These are phyloP conservation scores for Macroventuria anomochaeta DNA, from an alignment of 2,329 filamentous ascomycete species.

Conservation along the genomic window DNA sequence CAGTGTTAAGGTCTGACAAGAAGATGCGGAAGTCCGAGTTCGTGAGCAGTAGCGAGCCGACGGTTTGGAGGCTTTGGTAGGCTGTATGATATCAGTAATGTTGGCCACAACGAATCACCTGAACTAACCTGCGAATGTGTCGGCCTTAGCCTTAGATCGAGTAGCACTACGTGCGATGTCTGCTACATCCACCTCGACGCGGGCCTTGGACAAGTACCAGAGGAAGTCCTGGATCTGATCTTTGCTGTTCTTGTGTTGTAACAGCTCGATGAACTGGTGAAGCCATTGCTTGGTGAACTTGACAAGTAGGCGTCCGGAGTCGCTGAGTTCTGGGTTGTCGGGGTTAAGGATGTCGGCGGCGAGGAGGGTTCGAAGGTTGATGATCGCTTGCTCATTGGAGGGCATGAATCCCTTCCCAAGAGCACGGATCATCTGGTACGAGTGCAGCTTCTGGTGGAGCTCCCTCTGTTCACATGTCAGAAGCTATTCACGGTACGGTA, in stretches of 20 bases:
- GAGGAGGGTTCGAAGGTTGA: conserved; percentile 79
- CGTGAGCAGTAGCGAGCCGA: conserved; percentile 82
- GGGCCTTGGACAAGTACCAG: conserved; percentile 81
- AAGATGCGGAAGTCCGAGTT: conserved; percentile 92
- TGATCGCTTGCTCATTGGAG: conserved; percentile 81
- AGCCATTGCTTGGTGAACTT: conserved; percentile 77
- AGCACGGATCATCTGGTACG: conserved; percentile 88
- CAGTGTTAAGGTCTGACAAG: conserved; percentile 76
- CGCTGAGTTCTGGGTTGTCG: conserved; percentile 75
- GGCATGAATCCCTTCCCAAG: conserved; percentile 88
- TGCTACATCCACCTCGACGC: conserved; percentile 70
- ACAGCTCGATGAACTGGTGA: conserved; percentile 78
- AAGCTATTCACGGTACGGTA: not conserved
- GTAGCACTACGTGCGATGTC: conserved; percentile 67
- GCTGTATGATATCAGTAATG: conserved; percentile 56
- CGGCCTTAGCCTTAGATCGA: conserved; percentile 70
- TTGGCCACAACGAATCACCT: not conserved
- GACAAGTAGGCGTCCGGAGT: conserved; percentile 75
- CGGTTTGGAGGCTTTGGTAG: conserved; percentile 81
- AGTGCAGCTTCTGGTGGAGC: conserved; percentile 88
- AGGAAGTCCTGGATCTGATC: conserved; percentile 93
- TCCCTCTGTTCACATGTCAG: conserved; percentile 62
- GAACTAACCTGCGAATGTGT: conserved; percentile 70
- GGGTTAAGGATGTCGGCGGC: conserved; percentile 80
- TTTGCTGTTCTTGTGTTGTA: conserved; percentile 79